Evolutionary conservation across 2,329 filamentous ascomycete species (phyloP).

Genomic region (Fusarium sp.): DNA sequence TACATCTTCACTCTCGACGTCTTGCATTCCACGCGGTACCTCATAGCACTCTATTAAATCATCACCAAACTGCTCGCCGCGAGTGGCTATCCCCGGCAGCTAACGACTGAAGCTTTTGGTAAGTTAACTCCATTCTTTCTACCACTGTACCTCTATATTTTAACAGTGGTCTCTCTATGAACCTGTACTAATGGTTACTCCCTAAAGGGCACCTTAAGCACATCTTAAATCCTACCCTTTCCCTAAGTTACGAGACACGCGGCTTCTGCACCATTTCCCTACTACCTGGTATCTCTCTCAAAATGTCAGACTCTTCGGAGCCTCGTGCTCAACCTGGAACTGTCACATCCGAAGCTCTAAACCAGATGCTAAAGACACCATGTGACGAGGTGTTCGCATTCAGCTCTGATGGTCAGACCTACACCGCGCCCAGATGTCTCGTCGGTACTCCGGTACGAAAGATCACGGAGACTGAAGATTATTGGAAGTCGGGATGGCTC

Average conservation of each 20-base stretch:
- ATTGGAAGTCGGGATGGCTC: conserved; percentile 49
- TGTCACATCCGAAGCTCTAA: neutral
- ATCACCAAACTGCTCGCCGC: neutral
- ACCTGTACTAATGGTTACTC: neutral
- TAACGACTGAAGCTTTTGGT: too few species aligned
- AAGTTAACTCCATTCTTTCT: neutral
- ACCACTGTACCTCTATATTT: neutral
- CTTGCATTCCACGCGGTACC: neutral
- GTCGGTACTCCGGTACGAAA: conserved; percentile 45
- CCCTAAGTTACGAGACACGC: neutral
- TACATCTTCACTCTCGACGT: too few species aligned
- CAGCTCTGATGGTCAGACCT: conserved; percentile 41
- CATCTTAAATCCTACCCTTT: neutral
- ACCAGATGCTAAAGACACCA: conserved; percentile 25
- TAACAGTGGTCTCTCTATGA: neutral
- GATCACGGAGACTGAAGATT: conserved; percentile 45
- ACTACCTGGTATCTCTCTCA: neutral
- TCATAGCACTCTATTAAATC: neutral
- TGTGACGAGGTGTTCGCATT: conserved; percentile 35
- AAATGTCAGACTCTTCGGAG: neutral
- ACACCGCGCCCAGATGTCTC: conserved; percentile 41
- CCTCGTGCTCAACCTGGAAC: neutral
- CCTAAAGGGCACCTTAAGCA: neutral
- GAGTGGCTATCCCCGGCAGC: neutral
- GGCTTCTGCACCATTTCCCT: neutral